These are phyloP conservation scores for Prunus yedoensis DNA, from an alignment of 331 rosid species.

Conservation along the genomic window DNA sequence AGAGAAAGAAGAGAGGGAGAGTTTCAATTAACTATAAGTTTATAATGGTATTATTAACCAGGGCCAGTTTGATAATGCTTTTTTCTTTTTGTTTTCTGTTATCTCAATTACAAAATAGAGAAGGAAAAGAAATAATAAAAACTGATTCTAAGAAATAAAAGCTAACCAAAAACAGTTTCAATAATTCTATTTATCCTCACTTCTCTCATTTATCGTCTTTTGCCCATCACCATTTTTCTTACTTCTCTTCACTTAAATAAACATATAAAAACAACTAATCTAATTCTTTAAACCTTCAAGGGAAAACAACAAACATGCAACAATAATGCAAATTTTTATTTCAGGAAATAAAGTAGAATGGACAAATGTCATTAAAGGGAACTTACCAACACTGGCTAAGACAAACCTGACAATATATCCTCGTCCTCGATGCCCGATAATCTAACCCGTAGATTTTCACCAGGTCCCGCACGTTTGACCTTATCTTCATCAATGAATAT, in stretches of 20 bases:
- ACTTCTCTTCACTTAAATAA: neutral
- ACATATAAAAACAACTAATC: neutral
- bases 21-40: too few relatives aligned
- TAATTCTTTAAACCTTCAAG: neutral
- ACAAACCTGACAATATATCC: constrained; percentile 72
- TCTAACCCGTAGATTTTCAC: constrained; percentile 90
- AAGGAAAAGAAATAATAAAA: neutral
- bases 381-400: constrained; percentile 78
- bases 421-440: constrained; percentile 87
- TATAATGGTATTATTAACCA: too few relatives aligned
- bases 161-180: neutral
- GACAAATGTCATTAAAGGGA: neutral
- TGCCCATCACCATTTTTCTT: neutral
- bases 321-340: neutral
- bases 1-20: too few relatives aligned
- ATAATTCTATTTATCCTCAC: neutral
- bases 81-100: neutral
- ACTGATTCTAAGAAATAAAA: neutral
- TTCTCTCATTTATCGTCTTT: neutral
- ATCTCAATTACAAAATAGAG: neutral
- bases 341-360: neutral
- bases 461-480: constrained; percentile 85
- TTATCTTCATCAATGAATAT: constrained; percentile 63
- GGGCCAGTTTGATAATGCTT: too few relatives aligned
- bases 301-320: neutral